Base-by-base conservation (phyloP, 1,139 yeast species). In the Geotrichum fermentans region DNA sequence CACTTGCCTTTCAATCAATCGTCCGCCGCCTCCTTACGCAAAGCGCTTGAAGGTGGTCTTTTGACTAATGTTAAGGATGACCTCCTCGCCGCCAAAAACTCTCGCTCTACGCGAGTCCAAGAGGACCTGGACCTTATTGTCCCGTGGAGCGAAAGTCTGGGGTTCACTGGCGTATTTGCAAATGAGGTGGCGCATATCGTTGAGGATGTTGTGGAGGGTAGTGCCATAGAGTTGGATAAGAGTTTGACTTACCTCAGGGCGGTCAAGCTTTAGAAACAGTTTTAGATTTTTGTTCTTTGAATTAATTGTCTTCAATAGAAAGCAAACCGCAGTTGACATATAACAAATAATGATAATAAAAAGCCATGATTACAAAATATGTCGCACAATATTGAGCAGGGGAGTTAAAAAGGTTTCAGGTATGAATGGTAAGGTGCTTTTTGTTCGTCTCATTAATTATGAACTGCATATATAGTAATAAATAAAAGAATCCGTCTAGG, bases 191-290 rank as follows among this genome's bases (percentile, higher is more conserved):
- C 55, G 14, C 43, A 54, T 14, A 41, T 56, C 21, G 58, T 58
- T 6, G 63, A 58, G 45, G 51, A 56, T 11, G 52, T 57, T n/a
- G 44, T 62, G 4, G 63, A 62, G 30, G 53, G 59, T 10, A 33
- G 45, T 36, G 50, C 45, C 18, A 28, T 33, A 2, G 29, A 44
- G 18, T 45, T 36, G 13, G 54, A 52, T 14, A 33, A 44, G 39
- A 29, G 51, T 24, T 35, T 52, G 34, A 47, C 50, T 20, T 36
- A 43, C 8, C 14, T 50, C 18, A 37, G 50, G 14, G 29, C 47
- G 6, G 38, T 45, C 14, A 45, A 33, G 14, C 16, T 49, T 16
- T 46, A 29, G 14, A 14, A 18, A n/a, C 11, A 14, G 29, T 7
- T 29, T 2, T 20, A 24, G 28, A 24, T 24, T 6, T 6, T 24